Percentiles rank a stretch among this genome's conserved stretches.
Evolutionary conservation across 768 basidiomycete genomes (phyloP).

Genomic region (Suillus americanus): DNA sequence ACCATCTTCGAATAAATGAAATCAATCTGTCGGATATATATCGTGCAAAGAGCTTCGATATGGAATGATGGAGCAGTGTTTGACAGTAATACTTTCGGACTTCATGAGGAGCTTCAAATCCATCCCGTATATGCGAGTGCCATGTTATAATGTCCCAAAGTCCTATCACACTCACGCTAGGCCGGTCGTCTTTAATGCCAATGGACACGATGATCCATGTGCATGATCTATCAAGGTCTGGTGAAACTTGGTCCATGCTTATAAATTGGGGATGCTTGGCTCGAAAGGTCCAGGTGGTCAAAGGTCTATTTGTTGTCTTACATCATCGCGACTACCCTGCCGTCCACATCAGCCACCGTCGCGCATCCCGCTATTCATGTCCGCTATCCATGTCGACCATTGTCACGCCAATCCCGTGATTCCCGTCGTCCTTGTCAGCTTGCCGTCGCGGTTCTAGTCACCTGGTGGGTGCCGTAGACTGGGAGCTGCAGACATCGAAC

Average conservation of each 20-base stretch:
- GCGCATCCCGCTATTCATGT: background rate
- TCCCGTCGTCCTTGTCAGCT: background rate
- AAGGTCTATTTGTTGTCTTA: background rate
- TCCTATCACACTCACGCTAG: background rate
- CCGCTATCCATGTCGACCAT: background rate
- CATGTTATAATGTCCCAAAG: background rate
- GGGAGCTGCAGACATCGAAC: background rate
- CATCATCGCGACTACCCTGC: background rate
- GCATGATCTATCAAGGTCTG: no score
- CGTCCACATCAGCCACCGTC: background rate
- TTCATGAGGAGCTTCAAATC: background rate
- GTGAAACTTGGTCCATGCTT: background rate
- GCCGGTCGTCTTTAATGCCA: background rate
- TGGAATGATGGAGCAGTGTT: background rate
- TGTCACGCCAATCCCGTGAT: background rate
- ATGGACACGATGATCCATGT: background rate
- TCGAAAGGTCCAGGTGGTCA: background rate
- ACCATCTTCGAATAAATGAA: background rate
- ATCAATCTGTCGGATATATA: background rate
- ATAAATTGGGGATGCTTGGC: background rate
- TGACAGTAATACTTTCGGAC: background rate
- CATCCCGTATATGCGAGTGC: background rate
- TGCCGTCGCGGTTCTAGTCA: background rate
- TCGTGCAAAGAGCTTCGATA: background rate
- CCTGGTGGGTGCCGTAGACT: background rate